Evolutionary conservation across 1,284 basidiomycete genomes (phyloP).

Genomic region (Trichosporon ovoides): DNA sequence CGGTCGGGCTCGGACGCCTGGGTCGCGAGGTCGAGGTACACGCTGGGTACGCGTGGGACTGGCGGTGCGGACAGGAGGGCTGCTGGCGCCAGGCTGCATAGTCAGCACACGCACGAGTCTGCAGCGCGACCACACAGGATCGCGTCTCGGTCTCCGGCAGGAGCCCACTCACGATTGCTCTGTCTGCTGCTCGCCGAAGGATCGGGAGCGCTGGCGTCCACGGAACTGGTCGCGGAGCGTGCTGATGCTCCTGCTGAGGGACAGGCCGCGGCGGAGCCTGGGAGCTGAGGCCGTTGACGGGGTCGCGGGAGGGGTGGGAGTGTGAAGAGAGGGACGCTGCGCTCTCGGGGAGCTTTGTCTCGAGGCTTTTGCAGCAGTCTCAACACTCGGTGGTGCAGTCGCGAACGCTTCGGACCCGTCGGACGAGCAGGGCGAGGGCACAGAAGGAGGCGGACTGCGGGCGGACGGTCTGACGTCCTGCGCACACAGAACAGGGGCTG

Average conservation of each 20-base stretch:
- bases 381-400: neutral
- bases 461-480: neutral
- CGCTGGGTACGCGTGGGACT: neutral
- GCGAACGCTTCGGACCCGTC: neutral
- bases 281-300: neutral
- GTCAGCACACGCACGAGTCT: neutral
- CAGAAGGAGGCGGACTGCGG: neutral
- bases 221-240: neutral
- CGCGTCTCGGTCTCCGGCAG: no score
- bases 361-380: neutral
- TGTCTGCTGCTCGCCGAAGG: neutral
- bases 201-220: neutral
- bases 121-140: no score
- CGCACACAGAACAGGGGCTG: neutral
- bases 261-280: neutral
- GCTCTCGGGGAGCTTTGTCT: neutral
- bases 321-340: neutral
- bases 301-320: neutral
- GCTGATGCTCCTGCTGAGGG: conserved; percentile 1
- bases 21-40: neutral
- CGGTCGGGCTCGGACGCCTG: neutral
- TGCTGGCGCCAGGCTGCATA: neutral
- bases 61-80: neutral
- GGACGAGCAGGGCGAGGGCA: neutral
- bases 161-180: no score